Evolutionary conservation across 139 green algal genomes (phyloP).

Genomic region (Spirogloea muscicola): DNA sequence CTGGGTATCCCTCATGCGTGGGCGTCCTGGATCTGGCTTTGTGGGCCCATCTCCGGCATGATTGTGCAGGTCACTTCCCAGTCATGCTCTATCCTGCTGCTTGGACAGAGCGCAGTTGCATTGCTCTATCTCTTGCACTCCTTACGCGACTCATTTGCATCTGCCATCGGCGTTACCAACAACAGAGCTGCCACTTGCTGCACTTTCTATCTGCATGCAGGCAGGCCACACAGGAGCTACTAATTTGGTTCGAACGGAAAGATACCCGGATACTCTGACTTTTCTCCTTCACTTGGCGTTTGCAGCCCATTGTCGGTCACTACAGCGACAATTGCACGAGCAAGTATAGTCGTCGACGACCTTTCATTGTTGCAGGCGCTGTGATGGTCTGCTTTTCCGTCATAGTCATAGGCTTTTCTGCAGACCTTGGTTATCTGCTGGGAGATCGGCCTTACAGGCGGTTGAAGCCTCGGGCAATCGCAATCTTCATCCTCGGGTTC

Average conservation of each 20-base stretch:
- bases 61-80: constrained; percentile 38
- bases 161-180: no score
- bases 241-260: no score
- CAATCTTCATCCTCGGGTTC: constrained; percentile 21
- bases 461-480: not conserved
- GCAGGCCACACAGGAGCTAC: no score
- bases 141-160: no score
- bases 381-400: constrained; percentile 20
- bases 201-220: no score
- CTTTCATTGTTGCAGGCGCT: constrained; percentile 36
- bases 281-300: not conserved
- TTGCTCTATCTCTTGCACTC: no score
- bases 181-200: no score
- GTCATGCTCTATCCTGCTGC: no score
- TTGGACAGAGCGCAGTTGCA: no score
- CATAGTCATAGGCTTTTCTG: constrained; percentile 41
- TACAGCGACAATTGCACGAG: constrained; percentile 37
- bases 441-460: constrained; percentile 9
- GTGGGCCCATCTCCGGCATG: constrained; percentile 42
- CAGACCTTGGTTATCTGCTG: constrained; percentile 30
- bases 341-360: constrained; percentile 27
- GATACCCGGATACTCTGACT: no score
- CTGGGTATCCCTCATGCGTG: constrained; percentile 45
- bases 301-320: constrained; percentile 42
- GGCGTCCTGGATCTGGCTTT: constrained; percentile 48